phyloP scores from a whole-genome alignment of 345 rosid genomes.

The Melaleuca quinquenervia region DNA sequence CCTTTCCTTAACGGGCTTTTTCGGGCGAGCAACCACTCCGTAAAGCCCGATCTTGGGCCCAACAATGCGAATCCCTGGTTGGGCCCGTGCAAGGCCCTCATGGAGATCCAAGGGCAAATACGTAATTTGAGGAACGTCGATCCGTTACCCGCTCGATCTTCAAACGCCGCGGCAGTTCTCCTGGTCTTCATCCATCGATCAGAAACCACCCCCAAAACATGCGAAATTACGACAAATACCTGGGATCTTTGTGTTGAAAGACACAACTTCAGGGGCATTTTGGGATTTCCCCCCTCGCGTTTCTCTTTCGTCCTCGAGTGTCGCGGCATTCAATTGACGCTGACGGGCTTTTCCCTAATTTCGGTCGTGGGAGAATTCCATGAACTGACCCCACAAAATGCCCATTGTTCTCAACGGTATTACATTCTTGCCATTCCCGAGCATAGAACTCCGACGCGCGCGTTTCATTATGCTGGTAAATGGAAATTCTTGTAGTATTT shows the following conservation, averaged over 20 bases:
- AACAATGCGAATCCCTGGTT: no score
- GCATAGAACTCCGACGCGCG: not conserved
- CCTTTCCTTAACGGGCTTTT: not conserved
- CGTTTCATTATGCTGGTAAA: not conserved
- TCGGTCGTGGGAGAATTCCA: not conserved
- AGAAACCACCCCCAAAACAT: not conserved
- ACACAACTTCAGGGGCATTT: not conserved
- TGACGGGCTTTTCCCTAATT: not conserved
- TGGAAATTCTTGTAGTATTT: not conserved
- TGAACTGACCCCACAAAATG: not conserved
- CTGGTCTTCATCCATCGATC: not conserved
- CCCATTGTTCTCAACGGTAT: not conserved
- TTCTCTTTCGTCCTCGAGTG: not conserved
- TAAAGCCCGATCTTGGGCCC: no score
- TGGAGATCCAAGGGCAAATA: not conserved
- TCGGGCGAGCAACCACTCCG: not conserved
- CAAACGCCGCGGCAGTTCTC: not conserved
- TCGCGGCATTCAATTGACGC: not conserved
- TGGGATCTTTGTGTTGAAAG: not conserved
- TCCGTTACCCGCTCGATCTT: not conserved
- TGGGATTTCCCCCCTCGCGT: not conserved
- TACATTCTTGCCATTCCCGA: not conserved
- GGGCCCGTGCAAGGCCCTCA: not conserved
- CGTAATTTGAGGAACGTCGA: not conserved
- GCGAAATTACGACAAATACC: not conserved